Evolutionary conservation across 805 yeast species (phyloP).

Genomic region (Sugiyamaella mastotermitis): DNA sequence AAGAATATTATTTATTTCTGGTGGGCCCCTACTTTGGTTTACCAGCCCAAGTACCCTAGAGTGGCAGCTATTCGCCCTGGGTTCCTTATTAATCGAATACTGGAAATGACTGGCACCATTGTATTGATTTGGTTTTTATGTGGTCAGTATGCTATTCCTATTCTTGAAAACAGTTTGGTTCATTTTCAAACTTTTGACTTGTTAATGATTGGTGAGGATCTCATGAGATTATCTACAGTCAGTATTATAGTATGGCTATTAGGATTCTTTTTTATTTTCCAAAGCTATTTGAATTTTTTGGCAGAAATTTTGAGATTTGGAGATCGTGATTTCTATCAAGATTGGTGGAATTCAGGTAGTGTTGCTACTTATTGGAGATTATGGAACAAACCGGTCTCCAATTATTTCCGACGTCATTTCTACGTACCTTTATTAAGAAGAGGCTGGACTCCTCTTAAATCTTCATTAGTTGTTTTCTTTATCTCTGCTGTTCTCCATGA

Average conservation of each 20-base stretch:
- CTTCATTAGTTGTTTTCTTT: conserved; percentile 35
- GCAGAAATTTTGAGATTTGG: conserved; percentile 42
- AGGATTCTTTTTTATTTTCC: conserved; percentile 39
- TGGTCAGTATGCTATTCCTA: conserved; percentile 39
- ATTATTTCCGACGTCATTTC: conserved; percentile 39
- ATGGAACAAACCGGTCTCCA: conserved; percentile 42
- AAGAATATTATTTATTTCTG: conserved; percentile 34
- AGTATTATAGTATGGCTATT: conserved; percentile 40
- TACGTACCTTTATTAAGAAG: conserved; percentile 35
- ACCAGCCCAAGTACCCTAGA: conserved; percentile 44
- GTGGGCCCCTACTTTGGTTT: conserved; percentile 43
- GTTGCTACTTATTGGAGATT: conserved; percentile 42
- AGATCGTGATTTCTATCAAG: conserved; percentile 41
- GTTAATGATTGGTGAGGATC: conserved; percentile 30
- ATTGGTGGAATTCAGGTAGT: conserved; percentile 48
- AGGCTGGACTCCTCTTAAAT: conserved; percentile 27
- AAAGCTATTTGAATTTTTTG: conserved; percentile 35
- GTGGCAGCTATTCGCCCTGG: conserved; percentile 27
- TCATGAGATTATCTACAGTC: conserved; percentile 35
- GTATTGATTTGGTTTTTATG: conserved; percentile 34
- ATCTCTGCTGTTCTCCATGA: conserved; percentile 43
- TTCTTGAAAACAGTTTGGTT: conserved; percentile 32
- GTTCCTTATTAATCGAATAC: conserved; percentile 30
- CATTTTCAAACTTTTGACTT: conserved; percentile 25
- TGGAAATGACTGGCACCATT: conserved; percentile 32